A percentile compares a stretch with the other conserved stretches of the same genome.
phyloP scores from a whole-genome alignment of 257 asterid species.

The Solanum gandarillasii region DNA sequence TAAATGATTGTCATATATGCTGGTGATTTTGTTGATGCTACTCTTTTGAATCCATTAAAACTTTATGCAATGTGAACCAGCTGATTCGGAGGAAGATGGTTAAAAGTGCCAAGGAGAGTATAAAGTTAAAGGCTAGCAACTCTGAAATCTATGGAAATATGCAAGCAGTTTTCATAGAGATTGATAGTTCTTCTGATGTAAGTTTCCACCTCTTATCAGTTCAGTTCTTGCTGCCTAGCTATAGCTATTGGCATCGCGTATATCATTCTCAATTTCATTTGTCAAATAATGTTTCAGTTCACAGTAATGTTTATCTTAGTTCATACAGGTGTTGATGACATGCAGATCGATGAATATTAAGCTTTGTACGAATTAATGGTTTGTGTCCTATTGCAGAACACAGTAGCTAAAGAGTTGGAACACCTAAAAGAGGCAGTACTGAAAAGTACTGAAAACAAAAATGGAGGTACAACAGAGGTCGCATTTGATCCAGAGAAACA shows the following conservation, averaged over 20 bases:
- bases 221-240: not conserved
- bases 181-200: conserved; percentile 34
- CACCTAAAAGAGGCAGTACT: conserved; percentile 41
- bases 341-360: not conserved
- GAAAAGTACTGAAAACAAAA: conserved; percentile 8
- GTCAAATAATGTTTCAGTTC: not conserved
- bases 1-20: not conserved
- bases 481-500: conserved; percentile 31
- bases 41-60: not conserved
- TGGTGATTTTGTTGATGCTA: not conserved
- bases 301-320: not conserved
- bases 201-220: not conserved
- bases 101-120: conserved; percentile 32
- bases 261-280: not conserved
- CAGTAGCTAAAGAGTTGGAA: conserved; percentile 28
- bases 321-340: not conserved
- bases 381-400: conserved; percentile 13
- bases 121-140: conserved; percentile 27
- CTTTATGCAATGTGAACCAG: conserved; percentile 7
- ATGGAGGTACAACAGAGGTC: conserved; percentile 2
- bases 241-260: not conserved
- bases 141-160: conserved; percentile 49
- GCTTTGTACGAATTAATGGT: not conserved
- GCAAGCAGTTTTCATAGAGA: conserved; percentile 41
- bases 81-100: conserved; percentile 44